Base-by-base conservation (phyloP, 768 basidiomycete genomes). In the Phanerodontia chrysosporium region DNA sequence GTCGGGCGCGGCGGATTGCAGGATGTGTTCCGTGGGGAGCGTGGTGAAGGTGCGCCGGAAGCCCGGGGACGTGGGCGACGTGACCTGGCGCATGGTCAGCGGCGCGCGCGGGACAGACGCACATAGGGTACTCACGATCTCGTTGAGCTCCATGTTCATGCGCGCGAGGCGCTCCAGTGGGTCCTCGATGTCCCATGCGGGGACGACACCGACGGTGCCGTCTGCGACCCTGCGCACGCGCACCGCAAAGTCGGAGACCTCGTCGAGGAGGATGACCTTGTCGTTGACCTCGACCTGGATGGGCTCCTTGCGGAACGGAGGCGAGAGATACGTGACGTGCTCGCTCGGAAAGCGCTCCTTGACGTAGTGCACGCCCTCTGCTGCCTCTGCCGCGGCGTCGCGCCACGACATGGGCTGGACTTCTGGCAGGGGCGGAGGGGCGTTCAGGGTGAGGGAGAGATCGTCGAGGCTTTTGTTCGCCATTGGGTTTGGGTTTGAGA, bases 61-160 rank as follows among this genome's bases (percentile, higher is more conserved):
- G 29, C 18, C 64, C 63, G 24, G 57, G 51, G 18, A 22, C n/a
- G 42, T 42, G 21, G 57, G 49, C 25, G 35, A 58, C 18, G 51
- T 62, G 16, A 51, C 52, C 55, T 59, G 42, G 8, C 3, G 25
- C 30, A 27, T 18, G 9, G 9, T 54, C 16, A 58, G 49, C 44
- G 21, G 10, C 18, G 10, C 22, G 18, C 32, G 16, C 32, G 1
- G 25, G 12, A 49, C 24, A 27, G 22, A 35, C 22, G 7, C 16
- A 22, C 35, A 22, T 5, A 18, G 13, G n/a, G 2, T 4, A 65
- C 69, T 51, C 59, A 70, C 69, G 39, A 64, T 65, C 35, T 70
- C 69, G 62, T 70, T 70, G 57, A 68, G 62, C 51, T 62, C 62
- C 59, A 68, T 70, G 51, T 70, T 70, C 55, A 67, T 49, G 46